Evolutionary conservation across 2,329 filamentous ascomycete species (phyloP).

Genomic region (Ceratocystis alfenasii): DNA sequence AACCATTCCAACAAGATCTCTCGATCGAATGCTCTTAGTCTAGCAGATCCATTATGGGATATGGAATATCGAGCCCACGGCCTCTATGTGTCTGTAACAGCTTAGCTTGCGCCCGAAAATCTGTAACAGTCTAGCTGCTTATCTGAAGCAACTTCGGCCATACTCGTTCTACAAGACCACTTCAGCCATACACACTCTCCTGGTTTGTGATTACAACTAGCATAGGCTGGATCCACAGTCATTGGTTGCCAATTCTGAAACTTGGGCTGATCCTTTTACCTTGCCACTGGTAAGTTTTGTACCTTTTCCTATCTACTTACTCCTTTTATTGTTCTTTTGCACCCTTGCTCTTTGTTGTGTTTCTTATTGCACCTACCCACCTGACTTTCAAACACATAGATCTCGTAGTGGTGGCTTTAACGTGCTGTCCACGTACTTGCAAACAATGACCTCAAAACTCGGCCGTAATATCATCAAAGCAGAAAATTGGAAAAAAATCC

Average conservation of each 20-base stretch:
- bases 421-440: neutral
- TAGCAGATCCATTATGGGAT: too few species aligned
- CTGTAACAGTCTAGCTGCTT: slow-evolving; percentile 1
- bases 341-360: neutral
- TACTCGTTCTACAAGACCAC: neutral
- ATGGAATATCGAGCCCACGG: too few species aligned
- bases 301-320: neutral
- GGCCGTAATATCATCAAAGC: neutral
- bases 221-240: neutral
- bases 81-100: neutral
- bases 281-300: neutral
- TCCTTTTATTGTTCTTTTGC: neutral
- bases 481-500: neutral
- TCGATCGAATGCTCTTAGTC: too few species aligned
- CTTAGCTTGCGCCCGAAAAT: neutral
- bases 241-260: neutral
- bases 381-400: slow-evolving; percentile 1
- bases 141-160: neutral
- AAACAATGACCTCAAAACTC: neutral
- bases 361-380: neutral
- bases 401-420: too few species aligned
- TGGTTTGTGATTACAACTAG: neutral
- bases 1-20: too few species aligned
- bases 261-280: neutral
- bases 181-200: neutral